Evolutionary conservation across 441 rosid species (phyloP).

Genomic region (Pelargonium australe): DNA sequence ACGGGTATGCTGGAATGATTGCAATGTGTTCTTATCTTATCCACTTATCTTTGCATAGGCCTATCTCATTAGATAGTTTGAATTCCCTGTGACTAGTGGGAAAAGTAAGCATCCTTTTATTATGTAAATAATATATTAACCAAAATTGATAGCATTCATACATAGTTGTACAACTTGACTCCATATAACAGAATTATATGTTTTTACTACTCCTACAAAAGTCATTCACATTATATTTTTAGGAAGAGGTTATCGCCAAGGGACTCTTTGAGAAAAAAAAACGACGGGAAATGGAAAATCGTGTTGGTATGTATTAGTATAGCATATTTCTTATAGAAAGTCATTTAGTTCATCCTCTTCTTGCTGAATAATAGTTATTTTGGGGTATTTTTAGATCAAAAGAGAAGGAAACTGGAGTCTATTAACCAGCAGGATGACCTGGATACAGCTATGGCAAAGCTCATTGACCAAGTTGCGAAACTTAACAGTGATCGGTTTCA

Average conservation of each 20-base stretch:
- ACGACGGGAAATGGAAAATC: slow-evolving; percentile 49
- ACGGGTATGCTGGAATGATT: slow-evolving; percentile 41
- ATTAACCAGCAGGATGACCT: slow-evolving; percentile 60
- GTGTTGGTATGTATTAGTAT: slow-evolving; percentile 37
- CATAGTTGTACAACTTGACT: slow-evolving; percentile 8
- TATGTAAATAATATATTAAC: not conserved
- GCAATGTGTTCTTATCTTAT: not conserved
- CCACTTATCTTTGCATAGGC: not conserved
- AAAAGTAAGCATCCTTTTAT: slow-evolving; percentile 3
- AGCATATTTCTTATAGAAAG: slow-evolving; percentile 7
- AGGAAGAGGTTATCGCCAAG: slow-evolving; percentile 58
- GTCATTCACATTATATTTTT: slow-evolving; percentile 16
- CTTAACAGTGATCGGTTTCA: slow-evolving; percentile 42
- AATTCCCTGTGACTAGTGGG: not conserved
- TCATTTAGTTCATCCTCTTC: slow-evolving; percentile 8
- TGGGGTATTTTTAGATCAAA: slow-evolving; percentile 41
- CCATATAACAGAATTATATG: slow-evolving; percentile 1
- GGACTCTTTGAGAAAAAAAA: slow-evolving; percentile 41
- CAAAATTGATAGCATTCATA: not conserved
- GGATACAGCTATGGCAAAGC: slow-evolving; percentile 53
- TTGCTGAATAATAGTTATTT: not conserved
- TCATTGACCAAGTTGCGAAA: slow-evolving; percentile 52
- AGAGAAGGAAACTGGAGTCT: slow-evolving; percentile 54
- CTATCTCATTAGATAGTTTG: not conserved
- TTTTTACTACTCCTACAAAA: slow-evolving; percentile 4